Evolutionary conservation across 495 filamentous ascomycete genomes (phyloP).

Genomic region (Diplogelasinospora grovesii): DNA sequence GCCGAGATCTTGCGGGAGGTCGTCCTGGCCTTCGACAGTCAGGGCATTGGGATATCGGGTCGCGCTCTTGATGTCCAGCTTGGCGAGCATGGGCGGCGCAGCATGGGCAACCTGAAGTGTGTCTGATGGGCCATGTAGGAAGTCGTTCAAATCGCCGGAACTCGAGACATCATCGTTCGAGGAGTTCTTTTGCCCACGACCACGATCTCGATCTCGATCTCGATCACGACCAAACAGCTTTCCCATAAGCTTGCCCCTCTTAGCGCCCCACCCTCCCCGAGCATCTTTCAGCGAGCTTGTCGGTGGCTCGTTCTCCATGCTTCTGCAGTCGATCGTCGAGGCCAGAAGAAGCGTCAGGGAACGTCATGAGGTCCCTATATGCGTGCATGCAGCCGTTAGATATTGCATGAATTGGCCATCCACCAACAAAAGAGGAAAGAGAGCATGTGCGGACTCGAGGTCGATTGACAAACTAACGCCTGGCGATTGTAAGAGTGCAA

Average conservation of each 20-base stretch:
- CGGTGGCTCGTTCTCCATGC: conserved; percentile 40
- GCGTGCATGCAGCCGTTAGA: not conserved
- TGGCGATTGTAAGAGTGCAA: no score
- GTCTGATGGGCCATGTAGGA: conserved; percentile 37
- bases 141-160: conserved; percentile 36
- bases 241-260: conserved; percentile 42
- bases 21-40: conserved; percentile 23
- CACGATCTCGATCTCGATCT: conserved; percentile 30
- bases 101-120: conserved; percentile 34
- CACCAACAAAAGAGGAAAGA: conserved; percentile 8
- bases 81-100: conserved; percentile 33
- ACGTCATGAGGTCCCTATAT: conserved; percentile 16
- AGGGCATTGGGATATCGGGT: conserved; percentile 39
- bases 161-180: conserved; percentile 29
- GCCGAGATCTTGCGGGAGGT: conserved; percentile 22
- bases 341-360: conserved; percentile 9
- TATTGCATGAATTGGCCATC: not conserved
- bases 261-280: conserved; percentile 27
- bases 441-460: conserved; percentile 14
- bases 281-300: conserved; percentile 26
- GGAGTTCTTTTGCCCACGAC: conserved; percentile 34
- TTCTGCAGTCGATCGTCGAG: conserved; percentile 15
- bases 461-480: no score
- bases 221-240: conserved; percentile 39
- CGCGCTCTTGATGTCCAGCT: conserved; percentile 39